These are phyloP conservation scores for Cytospora schulzeri DNA, from an alignment of 2,329 filamentous ascomycete genomes.

Conservation along the genomic window DNA sequence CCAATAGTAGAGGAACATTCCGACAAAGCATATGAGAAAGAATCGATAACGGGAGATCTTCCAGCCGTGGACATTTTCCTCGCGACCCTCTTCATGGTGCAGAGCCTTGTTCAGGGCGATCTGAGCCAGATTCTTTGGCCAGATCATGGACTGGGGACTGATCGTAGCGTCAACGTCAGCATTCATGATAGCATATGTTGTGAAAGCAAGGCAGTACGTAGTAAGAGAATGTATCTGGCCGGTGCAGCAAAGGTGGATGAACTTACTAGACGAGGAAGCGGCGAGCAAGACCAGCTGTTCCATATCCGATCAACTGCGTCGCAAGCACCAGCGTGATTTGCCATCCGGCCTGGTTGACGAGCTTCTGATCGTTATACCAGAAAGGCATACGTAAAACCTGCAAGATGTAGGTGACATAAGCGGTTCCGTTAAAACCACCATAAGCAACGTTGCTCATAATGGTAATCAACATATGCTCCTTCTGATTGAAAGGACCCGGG, in stretches of 20 bases:
- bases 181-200: not conserved
- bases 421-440: slow-evolving; percentile 20
- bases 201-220: not conserved
- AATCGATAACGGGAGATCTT: slow-evolving; percentile 48
- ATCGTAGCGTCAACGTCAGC: not conserved
- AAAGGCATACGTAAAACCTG: slow-evolving; percentile 38
- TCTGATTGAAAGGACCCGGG: slow-evolving; percentile 59
- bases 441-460: slow-evolving; percentile 61
- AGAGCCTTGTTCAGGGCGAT: slow-evolving; percentile 52
- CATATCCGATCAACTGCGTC: slow-evolving; percentile 59
- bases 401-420: slow-evolving; percentile 19
- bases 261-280: slow-evolving; percentile 51
- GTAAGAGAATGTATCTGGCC: not conserved
- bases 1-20: slow-evolving; percentile 52
- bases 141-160: slow-evolving; percentile 50
- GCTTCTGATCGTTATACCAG: slow-evolving; percentile 53
- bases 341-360: slow-evolving; percentile 50
- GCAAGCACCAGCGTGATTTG: slow-evolving; percentile 53
- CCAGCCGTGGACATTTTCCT: slow-evolving; percentile 43
- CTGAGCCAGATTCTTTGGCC: slow-evolving; percentile 51
- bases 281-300: slow-evolving; percentile 52
- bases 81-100: slow-evolving; percentile 45
- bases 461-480: slow-evolving; percentile 61
- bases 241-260: not conserved
- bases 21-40: slow-evolving; percentile 45